Evolutionary conservation across 1,139 yeast genomes (phyloP), one percentile per base, ranked within the genome.

Genomic region (Nakaseomyces uthaithaninus): DNA sequence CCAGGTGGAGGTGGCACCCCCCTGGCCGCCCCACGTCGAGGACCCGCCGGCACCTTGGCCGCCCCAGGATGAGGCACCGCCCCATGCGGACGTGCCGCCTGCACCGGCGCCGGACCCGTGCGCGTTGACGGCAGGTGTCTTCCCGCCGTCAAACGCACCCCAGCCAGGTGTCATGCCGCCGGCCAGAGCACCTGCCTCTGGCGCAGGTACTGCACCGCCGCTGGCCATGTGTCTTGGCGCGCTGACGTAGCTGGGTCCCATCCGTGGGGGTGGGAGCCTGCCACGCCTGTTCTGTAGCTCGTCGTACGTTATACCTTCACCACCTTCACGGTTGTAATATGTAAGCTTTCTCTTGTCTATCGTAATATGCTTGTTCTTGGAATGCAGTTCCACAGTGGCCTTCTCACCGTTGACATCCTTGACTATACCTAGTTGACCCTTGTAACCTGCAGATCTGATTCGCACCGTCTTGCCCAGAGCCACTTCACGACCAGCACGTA

Each of bases 381-480:
- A 84, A 62, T 91, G 97, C 49, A 91, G 72, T 64, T 91, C 99
- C 37, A 91, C 83, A 46, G 97, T 75, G 2, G 97, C 97, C 53
- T 73, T 75, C 16, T 80, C 81, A 46, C 94, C 98, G 52, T 87
- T 93, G 11, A 95, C 85, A 58, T 91, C 97, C 47, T 84, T 83
- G 31, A 93, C 87, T 51, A 85, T 83, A 58, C 98, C 99, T 68
- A 82, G 80, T 52, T 87, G 75, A 33, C 98, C 97, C 65, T 91
- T 93, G 63, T 89, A 86, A 48, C 89, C 89, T 5, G 97, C 95
- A 9, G 79, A 69, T 53, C 83, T 78, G 38, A 93, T 83, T 45
- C 89, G 77, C 23, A 91, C 95, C 44, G 84, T 82, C 57, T 85
- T 86, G 50, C 85, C 83, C 30, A 89, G 56, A 30, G 91, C 76